Evolutionary conservation across 2,329 filamentous ascomycete genomes (phyloP).

Genomic region (Zasmidium citrigriseum): DNA sequence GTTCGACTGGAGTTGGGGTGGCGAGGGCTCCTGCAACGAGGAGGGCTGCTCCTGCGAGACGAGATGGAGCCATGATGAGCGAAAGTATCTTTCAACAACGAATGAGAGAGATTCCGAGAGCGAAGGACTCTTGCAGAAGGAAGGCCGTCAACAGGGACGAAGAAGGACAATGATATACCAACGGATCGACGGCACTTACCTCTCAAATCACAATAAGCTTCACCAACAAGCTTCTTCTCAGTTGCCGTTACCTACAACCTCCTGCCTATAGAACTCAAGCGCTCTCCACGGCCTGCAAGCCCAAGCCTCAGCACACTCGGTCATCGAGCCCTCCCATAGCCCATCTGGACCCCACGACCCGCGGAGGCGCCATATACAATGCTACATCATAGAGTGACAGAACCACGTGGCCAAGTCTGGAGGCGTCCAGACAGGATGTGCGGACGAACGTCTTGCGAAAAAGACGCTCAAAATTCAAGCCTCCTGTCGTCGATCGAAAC

Average conservation of each 20-base stretch:
- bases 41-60: not conserved
- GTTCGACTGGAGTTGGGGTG: constrained; percentile 19
- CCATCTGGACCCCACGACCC: not conserved
- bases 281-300: not conserved
- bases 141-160: not conserved
- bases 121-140: no score
- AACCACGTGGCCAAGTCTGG: not conserved
- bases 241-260: not conserved
- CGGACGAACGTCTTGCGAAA: not conserved
- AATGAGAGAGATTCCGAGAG: not conserved
- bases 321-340: not conserved
- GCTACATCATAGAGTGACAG: not conserved
- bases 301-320: not conserved
- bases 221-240: not conserved
- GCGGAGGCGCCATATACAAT: not conserved
- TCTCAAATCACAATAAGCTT: not conserved
- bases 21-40: constrained; percentile 16
- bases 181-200: not conserved
- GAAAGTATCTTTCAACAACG: not conserved
- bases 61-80: not conserved
- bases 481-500: not conserved
- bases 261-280: not conserved
- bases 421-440: not conserved
- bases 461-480: not conserved
- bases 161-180: not conserved